Evolutionary conservation across 2,329 filamentous ascomycete genomes (phyloP).

Genomic region (Penicillium frequentans): DNA sequence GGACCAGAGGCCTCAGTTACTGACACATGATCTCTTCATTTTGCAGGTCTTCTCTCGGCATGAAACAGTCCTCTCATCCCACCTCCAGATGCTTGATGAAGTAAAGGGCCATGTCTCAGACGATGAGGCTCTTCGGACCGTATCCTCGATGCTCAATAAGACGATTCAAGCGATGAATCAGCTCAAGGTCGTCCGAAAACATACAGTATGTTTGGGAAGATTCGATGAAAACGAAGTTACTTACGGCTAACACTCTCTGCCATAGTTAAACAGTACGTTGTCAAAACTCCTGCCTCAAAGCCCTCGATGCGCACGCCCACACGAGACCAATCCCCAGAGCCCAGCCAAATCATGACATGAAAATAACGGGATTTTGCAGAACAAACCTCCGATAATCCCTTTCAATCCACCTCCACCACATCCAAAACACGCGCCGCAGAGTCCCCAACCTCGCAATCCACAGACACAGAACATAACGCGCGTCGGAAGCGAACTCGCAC

Average conservation of each 20-base stretch:
- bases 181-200: constrained; percentile 34
- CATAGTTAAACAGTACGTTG: constrained; percentile 21
- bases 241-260: constrained; percentile 2
- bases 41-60: constrained; percentile 42
- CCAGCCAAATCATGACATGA: neutral
- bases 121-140: constrained; percentile 28
- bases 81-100: constrained; percentile 39
- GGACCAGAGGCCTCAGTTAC: neutral
- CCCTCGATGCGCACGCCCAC: neutral
- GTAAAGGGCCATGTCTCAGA: constrained; percentile 32
- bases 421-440: neutral
- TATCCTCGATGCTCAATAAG: constrained; percentile 40
- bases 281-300: neutral
- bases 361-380: neutral
- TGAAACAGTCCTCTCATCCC: constrained; percentile 40
- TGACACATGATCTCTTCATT: neutral
- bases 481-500: constrained; percentile 14
- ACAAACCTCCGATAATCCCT: neutral
- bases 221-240: neutral
- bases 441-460: constrained; percentile 2
- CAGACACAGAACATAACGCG: constrained; percentile 11
- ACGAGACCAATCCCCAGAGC: neutral
- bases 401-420: neutral
- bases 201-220: constrained; percentile 31
- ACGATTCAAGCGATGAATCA: constrained; percentile 40